These are phyloP conservation scores for Fusarium tjaetaba DNA, from an alignment of 2,329 filamentous ascomycete species.

Conservation along the genomic window DNA sequence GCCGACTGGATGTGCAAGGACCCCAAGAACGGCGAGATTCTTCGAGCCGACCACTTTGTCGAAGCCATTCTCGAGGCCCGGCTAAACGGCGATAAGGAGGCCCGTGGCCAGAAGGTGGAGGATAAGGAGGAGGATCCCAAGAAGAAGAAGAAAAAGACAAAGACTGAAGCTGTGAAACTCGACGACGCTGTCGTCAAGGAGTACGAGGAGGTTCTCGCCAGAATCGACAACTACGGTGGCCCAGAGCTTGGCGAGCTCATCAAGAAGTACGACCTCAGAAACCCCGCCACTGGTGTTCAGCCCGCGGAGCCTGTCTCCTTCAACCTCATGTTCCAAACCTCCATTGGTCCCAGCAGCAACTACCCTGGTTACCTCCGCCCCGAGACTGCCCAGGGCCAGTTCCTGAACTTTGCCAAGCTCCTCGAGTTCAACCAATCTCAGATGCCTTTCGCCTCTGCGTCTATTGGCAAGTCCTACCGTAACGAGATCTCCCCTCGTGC, in stretches of 20 bases:
- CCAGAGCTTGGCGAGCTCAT: slow-evolving; percentile 88
- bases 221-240: slow-evolving; percentile 94
- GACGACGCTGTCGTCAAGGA: slow-evolving; percentile 87
- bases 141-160: slow-evolving; percentile 92
- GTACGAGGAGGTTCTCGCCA: slow-evolving; percentile 90
- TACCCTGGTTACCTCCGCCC: slow-evolving; percentile 86
- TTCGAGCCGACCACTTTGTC: slow-evolving; percentile 95
- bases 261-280: slow-evolving; percentile 89
- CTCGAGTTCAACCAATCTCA: slow-evolving; percentile 94
- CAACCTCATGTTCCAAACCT: slow-evolving; percentile 99
- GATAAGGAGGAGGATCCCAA: slow-evolving; percentile 76
- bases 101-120: slow-evolving; percentile 83
- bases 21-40: slow-evolving; percentile 95
- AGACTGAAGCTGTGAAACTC: slow-evolving; percentile 81
- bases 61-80: slow-evolving; percentile 91
- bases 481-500: slow-evolving; percentile 97
- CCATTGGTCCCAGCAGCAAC: slow-evolving; percentile 92
- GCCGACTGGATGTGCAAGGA: slow-evolving; percentile 99
- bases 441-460: slow-evolving; percentile 97
- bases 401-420: slow-evolving; percentile 95
- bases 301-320: slow-evolving; percentile 87
- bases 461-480: slow-evolving; percentile 96
- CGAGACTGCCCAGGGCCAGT: slow-evolving; percentile 98
- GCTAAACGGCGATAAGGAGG: slow-evolving; percentile 90
- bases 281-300: slow-evolving; percentile 80